phyloP scores from a whole-genome alignment of 176 grass and related monocot species.

The Zea luxurians region DNA sequence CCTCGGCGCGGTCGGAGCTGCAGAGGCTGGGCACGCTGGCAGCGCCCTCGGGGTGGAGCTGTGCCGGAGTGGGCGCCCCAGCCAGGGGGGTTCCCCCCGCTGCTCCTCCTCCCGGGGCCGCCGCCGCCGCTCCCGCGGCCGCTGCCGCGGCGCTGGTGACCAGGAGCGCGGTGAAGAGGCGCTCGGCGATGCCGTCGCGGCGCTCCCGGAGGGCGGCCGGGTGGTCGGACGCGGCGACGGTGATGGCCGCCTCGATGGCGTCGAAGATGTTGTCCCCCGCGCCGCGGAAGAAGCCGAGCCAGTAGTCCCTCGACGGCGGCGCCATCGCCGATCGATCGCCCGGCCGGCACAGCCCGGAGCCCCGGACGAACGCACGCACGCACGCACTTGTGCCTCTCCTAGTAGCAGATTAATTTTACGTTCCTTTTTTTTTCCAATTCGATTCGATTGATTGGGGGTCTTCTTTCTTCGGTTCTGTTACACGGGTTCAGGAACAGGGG shows the following conservation, averaged over 20 bases:
- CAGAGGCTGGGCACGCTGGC: slow-evolving; percentile 50
- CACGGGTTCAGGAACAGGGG: not conserved
- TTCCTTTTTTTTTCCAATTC: slow-evolving; percentile 26
- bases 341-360: not conserved
- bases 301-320: slow-evolving; percentile 57
- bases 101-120: not conserved
- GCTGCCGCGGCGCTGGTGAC: not conserved
- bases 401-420: slow-evolving; percentile 39
- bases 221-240: slow-evolving; percentile 60
- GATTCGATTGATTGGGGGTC: slow-evolving; percentile 31
- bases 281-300: slow-evolving; percentile 64
- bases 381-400: too few species aligned
- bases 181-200: slow-evolving; percentile 64
- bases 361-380: too few species aligned
- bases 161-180: slow-evolving; percentile 56
- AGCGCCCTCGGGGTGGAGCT: too few species aligned
- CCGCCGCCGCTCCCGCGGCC: not conserved
- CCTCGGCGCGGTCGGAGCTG: slow-evolving; percentile 70
- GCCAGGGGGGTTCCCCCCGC: not conserved
- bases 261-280: slow-evolving; percentile 56
- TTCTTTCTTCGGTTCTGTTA: slow-evolving; percentile 10
- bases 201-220: slow-evolving; percentile 48
- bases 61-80: too few species aligned
- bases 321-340: slow-evolving; percentile 42
- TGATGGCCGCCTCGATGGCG: slow-evolving; percentile 63